phyloP scores from a whole-genome alignment of 192 early-diverging fungal genomes.

The Rhizophagus prolifer region DNA sequence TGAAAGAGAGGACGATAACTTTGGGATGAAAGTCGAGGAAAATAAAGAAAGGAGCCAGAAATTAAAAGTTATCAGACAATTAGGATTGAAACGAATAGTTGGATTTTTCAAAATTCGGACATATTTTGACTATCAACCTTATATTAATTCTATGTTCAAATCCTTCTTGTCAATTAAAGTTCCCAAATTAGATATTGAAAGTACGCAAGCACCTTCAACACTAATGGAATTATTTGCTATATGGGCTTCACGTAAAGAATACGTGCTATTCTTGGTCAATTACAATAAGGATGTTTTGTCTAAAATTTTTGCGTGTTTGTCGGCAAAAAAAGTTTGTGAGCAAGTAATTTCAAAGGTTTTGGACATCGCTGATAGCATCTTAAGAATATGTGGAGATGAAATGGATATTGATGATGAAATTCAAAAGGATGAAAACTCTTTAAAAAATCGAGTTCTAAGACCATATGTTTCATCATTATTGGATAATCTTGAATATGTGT shows the following conservation, averaged over 20 bases:
- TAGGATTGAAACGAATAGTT: conserved; percentile 71
- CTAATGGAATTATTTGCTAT: conserved; percentile 74
- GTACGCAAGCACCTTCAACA: conserved; percentile 83
- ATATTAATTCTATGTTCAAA: conserved; percentile 72
- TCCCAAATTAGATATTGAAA: conserved; percentile 70
- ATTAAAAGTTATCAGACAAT: conserved; percentile 63
- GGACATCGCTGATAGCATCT: conserved; percentile 69
- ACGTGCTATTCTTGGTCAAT: conserved; percentile 65
- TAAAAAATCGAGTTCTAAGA: conserved; percentile 49
- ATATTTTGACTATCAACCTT: conserved; percentile 73
- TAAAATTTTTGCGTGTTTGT: conserved; percentile 69
- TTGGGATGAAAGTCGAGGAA: conserved; percentile 30
- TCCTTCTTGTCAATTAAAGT: conserved; percentile 72
- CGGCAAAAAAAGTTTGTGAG: conserved; percentile 77
- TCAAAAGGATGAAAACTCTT: conserved; percentile 34
- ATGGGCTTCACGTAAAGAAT: conserved; percentile 71
- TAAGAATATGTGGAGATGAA: conserved; percentile 57
- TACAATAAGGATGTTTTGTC: conserved; percentile 65
- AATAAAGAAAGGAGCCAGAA: conserved; percentile 31
- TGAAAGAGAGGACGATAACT: conserved; percentile 34
- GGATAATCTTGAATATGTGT: conserved; percentile 55
- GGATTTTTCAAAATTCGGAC: conserved; percentile 76
- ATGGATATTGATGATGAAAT: conserved; percentile 33
- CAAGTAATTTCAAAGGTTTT: conserved; percentile 71
- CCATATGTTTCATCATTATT: conserved; percentile 58